Conservation (phyloP, 164 flowering plant species). For the Nelumbo lutea region DNA sequence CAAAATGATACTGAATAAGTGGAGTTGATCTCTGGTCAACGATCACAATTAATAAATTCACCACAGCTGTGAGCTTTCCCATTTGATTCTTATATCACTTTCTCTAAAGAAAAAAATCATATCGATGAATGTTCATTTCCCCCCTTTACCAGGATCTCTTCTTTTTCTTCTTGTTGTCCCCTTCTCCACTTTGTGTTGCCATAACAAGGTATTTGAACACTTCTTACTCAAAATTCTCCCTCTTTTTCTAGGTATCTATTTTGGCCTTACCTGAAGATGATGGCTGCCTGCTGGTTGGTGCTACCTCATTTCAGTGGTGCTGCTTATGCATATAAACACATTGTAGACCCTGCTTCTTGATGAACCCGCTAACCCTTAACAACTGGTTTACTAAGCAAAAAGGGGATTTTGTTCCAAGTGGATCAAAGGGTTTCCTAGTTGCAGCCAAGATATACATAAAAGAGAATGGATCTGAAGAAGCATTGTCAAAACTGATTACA, state of each 20-base stretch:
- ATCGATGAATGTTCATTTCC: no score
- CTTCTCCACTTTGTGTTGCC: no score
- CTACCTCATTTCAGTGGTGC: slow-evolving; percentile 26
- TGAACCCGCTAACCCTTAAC: background rate
- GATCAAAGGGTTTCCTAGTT: slow-evolving; percentile 5
- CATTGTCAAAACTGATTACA: slow-evolving; percentile 5
- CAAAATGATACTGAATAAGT: no score
- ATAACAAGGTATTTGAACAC: background rate
- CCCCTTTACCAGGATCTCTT: no score
- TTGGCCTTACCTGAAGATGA: slow-evolving; percentile 30
- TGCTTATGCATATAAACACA: slow-evolving; percentile 20
- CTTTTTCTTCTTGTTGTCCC: no score
- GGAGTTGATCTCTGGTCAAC: no score
- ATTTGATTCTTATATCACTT: no score
- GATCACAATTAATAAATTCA: no score
- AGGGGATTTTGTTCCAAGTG: background rate
- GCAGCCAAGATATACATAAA: slow-evolving; percentile 2
- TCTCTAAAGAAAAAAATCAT: no score
- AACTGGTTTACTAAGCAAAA: background rate
- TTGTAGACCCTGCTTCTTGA: slow-evolving; percentile 13
- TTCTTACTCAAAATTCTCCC: background rate
- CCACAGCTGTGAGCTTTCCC: no score
- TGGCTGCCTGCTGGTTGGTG: slow-evolving; percentile 20
- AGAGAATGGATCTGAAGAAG: slow-evolving; percentile 12
- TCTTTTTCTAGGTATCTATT: slow-evolving; percentile 20